Conservation (phyloP, 495 filamentous ascomycete genomes). For the Neurospora sp. region DNA sequence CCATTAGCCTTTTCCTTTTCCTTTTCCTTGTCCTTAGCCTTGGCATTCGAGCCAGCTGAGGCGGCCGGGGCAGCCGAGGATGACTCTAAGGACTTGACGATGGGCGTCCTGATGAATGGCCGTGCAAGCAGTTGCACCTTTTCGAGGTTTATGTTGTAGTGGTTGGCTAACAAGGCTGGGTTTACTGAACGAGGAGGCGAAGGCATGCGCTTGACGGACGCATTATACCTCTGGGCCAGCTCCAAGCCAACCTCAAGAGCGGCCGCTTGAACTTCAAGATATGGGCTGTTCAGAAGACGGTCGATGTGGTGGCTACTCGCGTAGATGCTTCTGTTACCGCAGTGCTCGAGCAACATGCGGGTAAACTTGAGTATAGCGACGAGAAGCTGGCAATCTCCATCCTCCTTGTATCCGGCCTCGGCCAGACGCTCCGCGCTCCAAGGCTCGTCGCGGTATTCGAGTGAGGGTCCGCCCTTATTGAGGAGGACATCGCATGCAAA, state of each 20-base stretch:
- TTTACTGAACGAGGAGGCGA: slow-evolving; percentile 52
- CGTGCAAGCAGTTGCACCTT: slow-evolving; percentile 71
- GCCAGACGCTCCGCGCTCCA: slow-evolving; percentile 40
- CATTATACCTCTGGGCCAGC: slow-evolving; percentile 86
- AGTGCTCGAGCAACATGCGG: slow-evolving; percentile 77
- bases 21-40: background rate
- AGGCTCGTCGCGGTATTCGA: slow-evolving; percentile 26
- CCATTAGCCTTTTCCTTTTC: slow-evolving; percentile 53
- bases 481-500: slow-evolving; percentile 58
- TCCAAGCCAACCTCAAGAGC: slow-evolving; percentile 70
- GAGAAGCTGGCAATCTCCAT: slow-evolving; percentile 72
- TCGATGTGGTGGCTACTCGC: slow-evolving; percentile 79
- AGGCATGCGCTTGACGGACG: slow-evolving; percentile 60
- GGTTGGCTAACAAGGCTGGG: slow-evolving; percentile 62
- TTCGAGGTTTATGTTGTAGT: slow-evolving; percentile 92
- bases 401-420: slow-evolving; percentile 50
- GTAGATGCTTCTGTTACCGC: slow-evolving; percentile 95
- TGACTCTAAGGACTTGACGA: slow-evolving; percentile 13
- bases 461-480: slow-evolving; percentile 32
- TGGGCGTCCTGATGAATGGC: slow-evolving; percentile 65
- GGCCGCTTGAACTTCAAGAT: slow-evolving; percentile 59
- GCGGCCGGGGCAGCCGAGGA: slow-evolving; percentile 8
- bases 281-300: slow-evolving; percentile 79
- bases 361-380: slow-evolving; percentile 78
- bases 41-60: slow-evolving; percentile 17